Conservation (phyloP, 371 early-diverging fungal genomes). For the Lichtheimia corymbifera region DNA sequence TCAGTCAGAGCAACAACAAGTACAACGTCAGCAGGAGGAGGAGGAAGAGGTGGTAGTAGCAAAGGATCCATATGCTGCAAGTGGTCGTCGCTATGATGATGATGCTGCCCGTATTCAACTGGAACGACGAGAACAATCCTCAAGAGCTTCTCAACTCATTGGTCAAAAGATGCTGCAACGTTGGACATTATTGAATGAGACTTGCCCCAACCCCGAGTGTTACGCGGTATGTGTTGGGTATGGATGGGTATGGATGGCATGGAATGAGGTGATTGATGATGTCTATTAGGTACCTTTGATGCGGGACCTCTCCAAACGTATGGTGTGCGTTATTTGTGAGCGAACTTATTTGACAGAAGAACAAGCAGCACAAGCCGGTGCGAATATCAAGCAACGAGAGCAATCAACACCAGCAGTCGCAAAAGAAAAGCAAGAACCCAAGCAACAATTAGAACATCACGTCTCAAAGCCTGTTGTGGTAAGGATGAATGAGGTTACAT, state of each 20-base stretch:
- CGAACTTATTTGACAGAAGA: slow-evolving; percentile 35
- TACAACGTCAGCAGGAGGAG: not conserved
- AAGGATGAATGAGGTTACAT: no score
- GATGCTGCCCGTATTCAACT: slow-evolving; percentile 12
- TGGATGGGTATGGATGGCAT: not conserved
- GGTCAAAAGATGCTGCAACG: slow-evolving; percentile 70
- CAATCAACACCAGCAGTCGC: not conserved
- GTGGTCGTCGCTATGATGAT: not conserved
- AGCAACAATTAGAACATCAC: not conserved
- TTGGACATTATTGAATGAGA: slow-evolving; percentile 73
- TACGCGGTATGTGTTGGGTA: slow-evolving; percentile 51
- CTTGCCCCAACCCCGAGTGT: slow-evolving; percentile 59
- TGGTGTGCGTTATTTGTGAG: slow-evolving; percentile 70
- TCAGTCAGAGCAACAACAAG: not conserved
- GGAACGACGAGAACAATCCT: slow-evolving; percentile 56
- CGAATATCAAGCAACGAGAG: not conserved
- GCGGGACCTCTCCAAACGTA: slow-evolving; percentile 59
- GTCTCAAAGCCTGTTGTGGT: no score
- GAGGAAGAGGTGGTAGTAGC: not conserved
- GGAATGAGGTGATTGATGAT: not conserved
- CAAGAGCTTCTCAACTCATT: slow-evolving; percentile 62
- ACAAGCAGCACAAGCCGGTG: slow-evolving; percentile 10
- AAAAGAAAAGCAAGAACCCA: not conserved
- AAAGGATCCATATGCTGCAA: not conserved
- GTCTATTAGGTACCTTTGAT: slow-evolving; percentile 58